phyloP scores from a whole-genome alignment of 768 basidiomycete species.

The Phylloporus arenicola region DNA sequence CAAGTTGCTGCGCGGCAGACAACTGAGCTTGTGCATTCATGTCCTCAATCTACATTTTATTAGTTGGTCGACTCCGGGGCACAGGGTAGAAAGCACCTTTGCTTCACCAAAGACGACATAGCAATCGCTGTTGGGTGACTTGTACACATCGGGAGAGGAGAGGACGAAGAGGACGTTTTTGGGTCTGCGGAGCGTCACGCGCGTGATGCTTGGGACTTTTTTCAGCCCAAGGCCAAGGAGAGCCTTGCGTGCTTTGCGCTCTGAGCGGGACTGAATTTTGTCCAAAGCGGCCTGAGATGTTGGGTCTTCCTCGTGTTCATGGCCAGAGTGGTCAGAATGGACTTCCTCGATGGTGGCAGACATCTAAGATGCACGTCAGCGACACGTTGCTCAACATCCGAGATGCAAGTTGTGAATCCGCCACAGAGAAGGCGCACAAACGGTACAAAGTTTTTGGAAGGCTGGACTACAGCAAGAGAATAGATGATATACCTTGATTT shows the following conservation, averaged over 20 bases:
- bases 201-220: constrained; percentile 86
- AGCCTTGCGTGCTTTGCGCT: constrained; percentile 94
- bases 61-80: neutral
- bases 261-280: constrained; percentile 90
- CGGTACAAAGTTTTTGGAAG: neutral
- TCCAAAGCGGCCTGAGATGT: constrained; percentile 80
- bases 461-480: neutral
- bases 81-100: constrained; percentile 47
- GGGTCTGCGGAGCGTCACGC: constrained; percentile 90
- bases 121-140: constrained; percentile 94
- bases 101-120: constrained; percentile 99
- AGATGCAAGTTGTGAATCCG: constrained; percentile 26
- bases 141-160: constrained; percentile 93
- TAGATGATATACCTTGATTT: constrained; percentile 16
- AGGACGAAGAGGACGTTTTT: constrained; percentile 97
- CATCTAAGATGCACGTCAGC: constrained; percentile 45
- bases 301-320: constrained; percentile 75
- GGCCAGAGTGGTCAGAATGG: constrained; percentile 72
- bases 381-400: constrained; percentile 27
- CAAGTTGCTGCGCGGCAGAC: constrained; percentile 75
- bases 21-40: constrained; percentile 78
- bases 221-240: constrained; percentile 88
- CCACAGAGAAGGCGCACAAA: constrained; percentile 2
- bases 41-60: constrained; percentile 64
- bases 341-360: constrained; percentile 77